phyloP scores from a whole-genome alignment of 1,139 yeast genomes.

The Nakaseomyces nivariensis region DNA sequence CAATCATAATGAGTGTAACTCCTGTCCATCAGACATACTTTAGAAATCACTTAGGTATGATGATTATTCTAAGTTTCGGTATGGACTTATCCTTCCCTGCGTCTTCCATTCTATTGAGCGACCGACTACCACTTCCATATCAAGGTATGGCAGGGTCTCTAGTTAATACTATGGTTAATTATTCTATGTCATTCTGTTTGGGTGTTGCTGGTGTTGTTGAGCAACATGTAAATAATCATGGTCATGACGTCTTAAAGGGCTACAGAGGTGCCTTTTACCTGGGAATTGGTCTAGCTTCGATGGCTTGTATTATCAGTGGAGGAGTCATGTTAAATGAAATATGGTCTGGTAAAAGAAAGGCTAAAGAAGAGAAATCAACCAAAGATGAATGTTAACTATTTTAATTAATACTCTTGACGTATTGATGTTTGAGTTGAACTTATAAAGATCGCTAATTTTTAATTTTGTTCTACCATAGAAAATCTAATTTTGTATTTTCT shows the following conservation, averaged over 20 bases:
- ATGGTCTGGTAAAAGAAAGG: not conserved
- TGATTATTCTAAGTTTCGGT: constrained; percentile 44
- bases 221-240: constrained; percentile 27
- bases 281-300: constrained; percentile 25
- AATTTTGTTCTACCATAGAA: not conserved
- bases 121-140: constrained; percentile 39
- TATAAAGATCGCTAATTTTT: not conserved
- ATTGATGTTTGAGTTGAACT: not conserved
- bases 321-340: constrained; percentile 5
- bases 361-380: not conserved
- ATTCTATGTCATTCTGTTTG: constrained; percentile 43
- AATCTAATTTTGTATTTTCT: not conserved
- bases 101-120: constrained; percentile 43
- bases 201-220: constrained; percentile 47
- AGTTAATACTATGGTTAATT: constrained; percentile 45
- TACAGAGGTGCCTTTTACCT: constrained; percentile 39
- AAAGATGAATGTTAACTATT: not conserved
- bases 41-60: constrained; percentile 38
- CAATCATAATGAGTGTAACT: constrained; percentile 38
- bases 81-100: constrained; percentile 55
- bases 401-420: too few relatives aligned
- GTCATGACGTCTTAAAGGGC: constrained; percentile 26
- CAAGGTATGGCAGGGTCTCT: constrained; percentile 57
- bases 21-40: constrained; percentile 43
- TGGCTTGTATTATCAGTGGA: constrained; percentile 11